phyloP scores from a whole-genome alignment of 768 basidiomycete genomes.

The Tephrocybe rancida region DNA sequence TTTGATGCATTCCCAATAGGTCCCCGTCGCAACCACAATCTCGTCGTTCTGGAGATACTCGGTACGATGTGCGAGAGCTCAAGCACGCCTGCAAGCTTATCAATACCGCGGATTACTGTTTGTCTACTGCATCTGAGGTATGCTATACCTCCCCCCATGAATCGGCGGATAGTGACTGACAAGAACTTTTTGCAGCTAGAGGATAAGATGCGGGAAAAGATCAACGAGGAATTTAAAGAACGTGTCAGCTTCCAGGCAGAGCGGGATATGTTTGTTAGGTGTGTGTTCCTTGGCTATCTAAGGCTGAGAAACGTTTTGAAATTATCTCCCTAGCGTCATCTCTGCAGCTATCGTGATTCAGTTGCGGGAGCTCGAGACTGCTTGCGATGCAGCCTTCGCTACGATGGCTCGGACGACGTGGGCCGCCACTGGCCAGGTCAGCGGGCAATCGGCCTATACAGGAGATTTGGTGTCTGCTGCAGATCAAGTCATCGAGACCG shows the following conservation, averaged over 20 bases:
- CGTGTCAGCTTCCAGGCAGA: conserved; percentile 84
- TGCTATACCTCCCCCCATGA: conserved; percentile 2
- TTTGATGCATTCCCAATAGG: conserved; percentile 25
- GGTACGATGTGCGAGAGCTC: conserved; percentile 75
- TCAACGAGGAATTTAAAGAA: conserved; percentile 75
- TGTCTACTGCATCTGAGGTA: conserved; percentile 87
- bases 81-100: conserved; percentile 87
- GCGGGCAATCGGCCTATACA: conserved; percentile 82
- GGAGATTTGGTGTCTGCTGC: conserved; percentile 73
- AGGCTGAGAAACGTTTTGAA: not conserved
- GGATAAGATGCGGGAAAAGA: conserved; percentile 84
- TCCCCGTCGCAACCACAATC: conserved; percentile 39
- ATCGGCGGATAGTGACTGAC: not conserved
- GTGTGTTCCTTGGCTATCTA: conserved; percentile 16
- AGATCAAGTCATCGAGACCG: conserved; percentile 74
- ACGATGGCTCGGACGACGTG: conserved; percentile 80
- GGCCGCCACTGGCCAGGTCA: conserved; percentile 80
- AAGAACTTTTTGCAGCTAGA: conserved; percentile 63
- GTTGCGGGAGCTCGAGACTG: conserved; percentile 83
- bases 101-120: conserved; percentile 98
- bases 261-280: conserved; percentile 90
- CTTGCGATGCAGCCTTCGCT: conserved; percentile 78
- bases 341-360: conserved; percentile 81
- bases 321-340: conserved; percentile 59
- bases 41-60: conserved; percentile 78